A percentile compares a stretch with the other conserved stretches of the same genome.
These are phyloP conservation scores for Delitschia confertaspora DNA, from an alignment of 495 filamentous ascomycete species.

Conservation along the genomic window DNA sequence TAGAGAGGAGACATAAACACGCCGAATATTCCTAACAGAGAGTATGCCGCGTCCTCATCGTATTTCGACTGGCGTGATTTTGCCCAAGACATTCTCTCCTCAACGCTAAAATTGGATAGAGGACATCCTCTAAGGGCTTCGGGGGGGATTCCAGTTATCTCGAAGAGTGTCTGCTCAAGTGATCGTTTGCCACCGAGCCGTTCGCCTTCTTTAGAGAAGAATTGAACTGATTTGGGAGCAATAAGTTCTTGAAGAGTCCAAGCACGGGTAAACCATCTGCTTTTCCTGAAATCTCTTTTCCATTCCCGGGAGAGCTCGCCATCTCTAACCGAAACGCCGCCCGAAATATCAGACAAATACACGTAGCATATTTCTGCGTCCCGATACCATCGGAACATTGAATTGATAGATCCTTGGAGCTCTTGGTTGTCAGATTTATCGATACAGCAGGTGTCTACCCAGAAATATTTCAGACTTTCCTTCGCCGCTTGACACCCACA, in stretches of 20 bases:
- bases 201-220: conserved; percentile 11
- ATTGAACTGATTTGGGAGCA: conserved; percentile 9
- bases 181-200: conserved; percentile 9
- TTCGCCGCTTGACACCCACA: conserved; percentile 10
- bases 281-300: neutral
- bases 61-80: conserved; percentile 3
- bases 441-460: conserved; percentile 43
- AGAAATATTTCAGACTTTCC: conserved; percentile 29
- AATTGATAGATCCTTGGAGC: conserved; percentile 36
- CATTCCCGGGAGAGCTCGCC: neutral
- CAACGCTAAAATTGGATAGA: conserved; percentile 7
- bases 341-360: conserved; percentile 3
- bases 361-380: conserved; percentile 9
- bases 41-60: conserved; percentile 11
- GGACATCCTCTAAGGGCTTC: conserved; percentile 10
- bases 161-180: conserved; percentile 2
- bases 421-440: conserved; percentile 33
- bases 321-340: too few species aligned
- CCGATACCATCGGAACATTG: conserved; percentile 32
- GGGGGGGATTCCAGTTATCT: conserved; percentile 10
- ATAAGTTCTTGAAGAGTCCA: conserved; percentile 25
- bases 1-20: conserved; percentile 5
- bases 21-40: conserved; percentile 7
- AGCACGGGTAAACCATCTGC: conserved; percentile 12
- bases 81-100: conserved; percentile 15